Percentiles rank a stretch among this genome's conserved stretches.
Evolutionary conservation across 257 asterid genomes (phyloP).

Genomic region (Solanum peruvianum): DNA sequence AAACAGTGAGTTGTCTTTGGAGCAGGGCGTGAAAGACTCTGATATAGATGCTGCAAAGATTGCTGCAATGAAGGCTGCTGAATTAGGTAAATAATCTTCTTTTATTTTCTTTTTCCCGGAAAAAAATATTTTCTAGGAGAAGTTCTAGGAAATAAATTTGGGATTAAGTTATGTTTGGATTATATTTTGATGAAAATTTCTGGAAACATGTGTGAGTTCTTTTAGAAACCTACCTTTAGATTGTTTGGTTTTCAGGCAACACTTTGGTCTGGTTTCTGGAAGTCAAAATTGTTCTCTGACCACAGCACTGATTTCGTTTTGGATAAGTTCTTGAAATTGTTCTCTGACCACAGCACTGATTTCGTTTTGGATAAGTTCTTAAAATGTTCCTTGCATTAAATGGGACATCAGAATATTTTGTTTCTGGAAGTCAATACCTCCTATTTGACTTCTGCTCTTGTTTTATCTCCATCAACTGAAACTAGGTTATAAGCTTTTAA

Average conservation of each 20-base stretch:
- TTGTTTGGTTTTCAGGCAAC: background rate
- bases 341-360: background rate
- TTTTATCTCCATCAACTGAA: background rate
- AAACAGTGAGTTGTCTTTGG: constrained; percentile 28
- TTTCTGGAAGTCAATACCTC: background rate
- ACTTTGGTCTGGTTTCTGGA: background rate
- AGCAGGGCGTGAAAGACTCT: constrained; percentile 58
- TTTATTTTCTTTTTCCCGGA: background rate
- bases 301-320: background rate
- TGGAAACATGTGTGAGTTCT: background rate
- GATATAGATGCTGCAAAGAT: constrained; percentile 87
- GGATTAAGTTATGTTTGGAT: background rate
- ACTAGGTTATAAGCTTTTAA: background rate
- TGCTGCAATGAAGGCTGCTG: constrained; percentile 98
- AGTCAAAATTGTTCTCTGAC: background rate
- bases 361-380: background rate
- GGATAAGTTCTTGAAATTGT: background rate
- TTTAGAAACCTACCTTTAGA: background rate
- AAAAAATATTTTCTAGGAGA: background rate
- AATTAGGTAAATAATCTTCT: constrained; percentile 37
- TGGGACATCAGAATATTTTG: background rate
- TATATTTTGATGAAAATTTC: background rate
- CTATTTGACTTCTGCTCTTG: background rate
- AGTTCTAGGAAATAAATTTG: background rate
- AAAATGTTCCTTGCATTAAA: background rate